A percentile compares a stretch with the other conserved stretches of the same genome.
These are phyloP conservation scores for Wolfiporia cocos DNA, from an alignment of 1,284 basidiomycete species.

Conservation along the genomic window DNA sequence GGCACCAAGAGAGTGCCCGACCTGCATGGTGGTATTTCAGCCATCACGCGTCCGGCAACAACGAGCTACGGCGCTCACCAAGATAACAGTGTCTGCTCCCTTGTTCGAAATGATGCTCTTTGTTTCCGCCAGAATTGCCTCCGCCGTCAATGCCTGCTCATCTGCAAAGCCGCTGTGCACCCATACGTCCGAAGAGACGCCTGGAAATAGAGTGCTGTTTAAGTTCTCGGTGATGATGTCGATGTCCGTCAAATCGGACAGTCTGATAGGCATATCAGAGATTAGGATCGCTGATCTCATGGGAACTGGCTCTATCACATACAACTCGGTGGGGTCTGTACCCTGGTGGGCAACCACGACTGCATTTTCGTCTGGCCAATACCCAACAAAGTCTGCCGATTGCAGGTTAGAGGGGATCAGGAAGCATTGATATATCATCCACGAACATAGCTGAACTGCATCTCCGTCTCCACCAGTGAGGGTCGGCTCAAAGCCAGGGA, in stretches of 20 bases:
- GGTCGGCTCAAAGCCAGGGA: slow-evolving; percentile 38
- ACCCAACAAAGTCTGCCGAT: slow-evolving; percentile 42
- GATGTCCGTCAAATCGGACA: slow-evolving; percentile 42
- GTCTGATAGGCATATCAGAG: slow-evolving; percentile 15
- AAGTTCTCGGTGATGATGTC: slow-evolving; percentile 29
- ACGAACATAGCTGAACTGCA: slow-evolving; percentile 37
- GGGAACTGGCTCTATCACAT: slow-evolving; percentile 5
- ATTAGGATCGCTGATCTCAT: neutral
- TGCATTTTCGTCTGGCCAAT: slow-evolving; percentile 37
- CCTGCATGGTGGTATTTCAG: slow-evolving; percentile 9
- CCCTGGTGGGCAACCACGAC: slow-evolving; percentile 47
- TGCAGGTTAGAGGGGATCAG: no score
- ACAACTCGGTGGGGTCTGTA: slow-evolving; percentile 43
- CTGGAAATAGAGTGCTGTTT: slow-evolving; percentile 42
- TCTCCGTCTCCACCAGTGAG: slow-evolving; percentile 42
- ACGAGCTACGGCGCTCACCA: slow-evolving; percentile 20
- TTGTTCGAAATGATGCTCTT: slow-evolving; percentile 27
- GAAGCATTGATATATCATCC: no score
- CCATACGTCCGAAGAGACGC: slow-evolving; percentile 29
- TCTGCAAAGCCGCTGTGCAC: slow-evolving; percentile 45
- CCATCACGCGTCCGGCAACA: neutral
- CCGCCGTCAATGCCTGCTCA: slow-evolving; percentile 37
- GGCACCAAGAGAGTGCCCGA: slow-evolving; percentile 36
- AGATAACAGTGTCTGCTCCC: slow-evolving; percentile 30
- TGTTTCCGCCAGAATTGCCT: slow-evolving; percentile 32